Evolutionary conservation across 768 basidiomycete species (phyloP), one percentile per base, ranked within the genome.

Genomic region (Pleurotus eryngii): DNA sequence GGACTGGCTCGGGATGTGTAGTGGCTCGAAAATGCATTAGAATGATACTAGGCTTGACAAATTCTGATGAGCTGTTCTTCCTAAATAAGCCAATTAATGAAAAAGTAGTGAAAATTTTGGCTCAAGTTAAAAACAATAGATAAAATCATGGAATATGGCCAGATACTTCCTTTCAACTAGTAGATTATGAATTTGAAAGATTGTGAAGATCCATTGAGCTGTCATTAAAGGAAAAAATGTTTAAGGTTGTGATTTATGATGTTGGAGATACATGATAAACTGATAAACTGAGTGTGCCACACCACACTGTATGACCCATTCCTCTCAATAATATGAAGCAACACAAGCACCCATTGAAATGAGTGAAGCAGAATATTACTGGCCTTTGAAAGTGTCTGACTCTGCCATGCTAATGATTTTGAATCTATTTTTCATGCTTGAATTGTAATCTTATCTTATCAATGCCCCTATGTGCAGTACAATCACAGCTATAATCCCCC

Each of bases 51-150:
- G 30, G 15, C 48, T n/a, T 18, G 46, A 9, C n/a, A 40, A 26
- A 47, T 55, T 53, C 59, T 22, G 53, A 62, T 38, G 57, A 64
- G 62, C 63, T 56, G 43, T 56, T 63, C 58, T 27, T 27, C 26
- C 26, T 27, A 27, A 27, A 27, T 27, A 27, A 27, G 26, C 26
- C 26, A 27, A 27, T 27, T 27, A 27, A 3, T 27, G 26, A 27
- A 27, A 27, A 27, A 27, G 26, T 27, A 27, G 26, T 6, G 3
- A 3, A 54, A 39, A 39, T 17, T 37, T 39, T 17, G 27, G 18
- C 8, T 1, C 26, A 11, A 18, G 27, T 38, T 12, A 9, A 54
- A 54, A 54, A 15, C 35, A 30, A 54, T 54, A 2, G 51, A 54
- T 54, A 54, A 54, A 54, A 35, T 54, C 26, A 35, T 11, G 11